These are phyloP conservation scores for Podospora australis DNA, from an alignment of 495 filamentous ascomycete genomes.

Conservation along the genomic window DNA sequence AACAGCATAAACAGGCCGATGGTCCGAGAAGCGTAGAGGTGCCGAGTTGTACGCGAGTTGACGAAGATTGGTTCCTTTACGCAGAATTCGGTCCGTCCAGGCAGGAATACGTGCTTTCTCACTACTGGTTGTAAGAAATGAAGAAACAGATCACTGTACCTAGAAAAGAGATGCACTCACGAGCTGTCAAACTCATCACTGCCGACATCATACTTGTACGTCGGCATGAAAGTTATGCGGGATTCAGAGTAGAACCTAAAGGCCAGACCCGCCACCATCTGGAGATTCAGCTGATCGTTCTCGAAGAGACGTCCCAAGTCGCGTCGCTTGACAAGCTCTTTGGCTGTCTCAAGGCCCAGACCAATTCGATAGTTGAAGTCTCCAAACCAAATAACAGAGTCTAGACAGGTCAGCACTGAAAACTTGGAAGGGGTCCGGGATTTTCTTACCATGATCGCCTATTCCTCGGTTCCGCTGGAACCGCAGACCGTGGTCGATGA, in stretches of 20 bases:
- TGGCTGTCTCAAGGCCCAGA: slow-evolving; percentile 69
- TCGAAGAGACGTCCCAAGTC: slow-evolving; percentile 78
- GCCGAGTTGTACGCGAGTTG: slow-evolving; percentile 76
- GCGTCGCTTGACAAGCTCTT: slow-evolving; percentile 59
- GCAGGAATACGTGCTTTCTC: slow-evolving; percentile 93
- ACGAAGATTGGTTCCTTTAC: slow-evolving; percentile 73
- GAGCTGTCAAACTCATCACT: slow-evolving; percentile 87
- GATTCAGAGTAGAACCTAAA: slow-evolving; percentile 91
- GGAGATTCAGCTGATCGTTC: slow-evolving; percentile 94
- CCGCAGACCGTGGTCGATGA: slow-evolving; percentile 76
- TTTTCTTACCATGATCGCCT: slow-evolving; percentile 64
- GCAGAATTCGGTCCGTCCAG: slow-evolving; percentile 91
- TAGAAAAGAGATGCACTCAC: too few relatives aligned
- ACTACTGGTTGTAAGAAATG: too few relatives aligned
- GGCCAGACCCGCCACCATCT: slow-evolving; percentile 86
- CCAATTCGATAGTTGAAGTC: slow-evolving; percentile 99
- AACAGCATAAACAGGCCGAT: slow-evolving; percentile 82
- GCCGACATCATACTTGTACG: slow-evolving; percentile 90
- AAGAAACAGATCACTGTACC: too few relatives aligned
- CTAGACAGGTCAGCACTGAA: slow-evolving; percentile 16
- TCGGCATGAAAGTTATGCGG: slow-evolving; percentile 76
- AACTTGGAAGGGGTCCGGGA: background rate
- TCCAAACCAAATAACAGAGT: slow-evolving; percentile 93
- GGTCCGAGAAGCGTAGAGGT: slow-evolving; percentile 81
- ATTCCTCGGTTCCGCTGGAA: slow-evolving; percentile 89